Evolutionary conservation across 139 green algal species (phyloP), one percentile per base, ranked within the genome.

Genomic region (Closterium sp.): DNA sequence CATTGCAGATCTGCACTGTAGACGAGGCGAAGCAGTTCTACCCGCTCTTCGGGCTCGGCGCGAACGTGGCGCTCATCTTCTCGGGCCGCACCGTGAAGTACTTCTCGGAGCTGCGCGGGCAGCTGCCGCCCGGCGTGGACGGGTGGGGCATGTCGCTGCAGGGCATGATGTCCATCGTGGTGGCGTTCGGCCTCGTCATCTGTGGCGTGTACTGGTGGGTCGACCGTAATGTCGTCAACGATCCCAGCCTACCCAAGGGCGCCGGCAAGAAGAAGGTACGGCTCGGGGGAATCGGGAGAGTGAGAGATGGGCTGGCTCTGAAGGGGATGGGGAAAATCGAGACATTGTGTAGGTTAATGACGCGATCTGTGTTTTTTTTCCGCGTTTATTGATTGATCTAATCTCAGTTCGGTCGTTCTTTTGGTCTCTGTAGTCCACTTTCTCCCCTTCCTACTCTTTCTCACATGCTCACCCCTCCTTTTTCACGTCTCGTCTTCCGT

Each of bases 11-110:
- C 95, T 98, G 96, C 76, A 98, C 96, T n/a, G 98, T 99, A 33
- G 97, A 99, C 84, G 98, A 99, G 96, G 98, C 98, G n/a, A 98
- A 98, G 89, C 95, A 97, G 93, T 99, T 99, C 95, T 99, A 99
- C 96, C 98, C 98, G 1, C 96, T 99, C 86, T 99, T 99, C 91
- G 98, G 98, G 85, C 95, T 99, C 90, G 97, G 98, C 86, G 98
- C 98, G 93, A 99, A 99, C 93, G 98, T 99, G 32, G 97, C 98
- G 2, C 96, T 99, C 30, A 98, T 99, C 92, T 98, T 99, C 95
- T 99, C 98, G 25, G 98, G 98, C 66, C 96, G 97, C 76, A 97
- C 97, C 9, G 97, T 99, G 31, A 98, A 98, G 95, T 97, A 98
- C 92, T 99, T 99, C 95, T 99, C 97, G n/a, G 85, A 96, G 0